These are phyloP conservation scores for Suillus luteus DNA, from an alignment of 768 basidiomycete species.

Conservation along the genomic window DNA sequence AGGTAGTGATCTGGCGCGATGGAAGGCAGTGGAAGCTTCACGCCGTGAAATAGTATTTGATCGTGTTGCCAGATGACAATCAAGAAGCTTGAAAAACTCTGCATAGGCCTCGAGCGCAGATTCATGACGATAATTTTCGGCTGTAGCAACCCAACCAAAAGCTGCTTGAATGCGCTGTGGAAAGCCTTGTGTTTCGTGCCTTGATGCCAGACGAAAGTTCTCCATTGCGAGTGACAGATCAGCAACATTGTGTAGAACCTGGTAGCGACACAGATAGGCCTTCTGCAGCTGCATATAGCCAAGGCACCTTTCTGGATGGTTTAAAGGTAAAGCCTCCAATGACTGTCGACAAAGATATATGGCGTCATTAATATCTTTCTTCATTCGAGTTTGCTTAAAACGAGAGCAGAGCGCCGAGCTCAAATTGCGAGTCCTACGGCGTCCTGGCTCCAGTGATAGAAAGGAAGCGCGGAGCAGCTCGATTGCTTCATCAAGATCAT, in stretches of 20 bases:
- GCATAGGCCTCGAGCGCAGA: too few species aligned
- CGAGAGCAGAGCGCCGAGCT: slow-evolving; percentile 21
- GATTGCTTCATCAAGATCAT: slow-evolving; percentile 25
- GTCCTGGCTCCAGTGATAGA: slow-evolving; percentile 1
- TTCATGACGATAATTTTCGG: too few species aligned
- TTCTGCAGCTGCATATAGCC: background rate
- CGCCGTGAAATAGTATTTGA: background rate
- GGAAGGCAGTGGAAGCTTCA: background rate
- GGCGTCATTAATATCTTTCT: slow-evolving; percentile 27
- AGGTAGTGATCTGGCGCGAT: background rate
- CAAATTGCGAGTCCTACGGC: slow-evolving; percentile 7
- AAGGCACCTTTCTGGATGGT: background rate
- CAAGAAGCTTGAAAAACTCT: background rate
- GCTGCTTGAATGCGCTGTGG: too few species aligned
- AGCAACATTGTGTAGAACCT: too few species aligned
- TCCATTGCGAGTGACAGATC: too few species aligned
- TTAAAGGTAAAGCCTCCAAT: background rate
- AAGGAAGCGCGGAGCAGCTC: slow-evolving; percentile 16
- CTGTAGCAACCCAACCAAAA: too few species aligned
- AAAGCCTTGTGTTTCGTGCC: too few species aligned
- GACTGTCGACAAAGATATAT: slow-evolving; percentile 12
- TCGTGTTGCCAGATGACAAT: slow-evolving; percentile 3
- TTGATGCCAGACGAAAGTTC: too few species aligned
- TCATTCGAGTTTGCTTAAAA: slow-evolving; percentile 11
- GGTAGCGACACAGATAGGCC: slow-evolving; percentile 29